These are phyloP conservation scores for Wallacemonas sp. DNA, from an alignment of 208 protist genomes.

Conservation along the genomic window DNA sequence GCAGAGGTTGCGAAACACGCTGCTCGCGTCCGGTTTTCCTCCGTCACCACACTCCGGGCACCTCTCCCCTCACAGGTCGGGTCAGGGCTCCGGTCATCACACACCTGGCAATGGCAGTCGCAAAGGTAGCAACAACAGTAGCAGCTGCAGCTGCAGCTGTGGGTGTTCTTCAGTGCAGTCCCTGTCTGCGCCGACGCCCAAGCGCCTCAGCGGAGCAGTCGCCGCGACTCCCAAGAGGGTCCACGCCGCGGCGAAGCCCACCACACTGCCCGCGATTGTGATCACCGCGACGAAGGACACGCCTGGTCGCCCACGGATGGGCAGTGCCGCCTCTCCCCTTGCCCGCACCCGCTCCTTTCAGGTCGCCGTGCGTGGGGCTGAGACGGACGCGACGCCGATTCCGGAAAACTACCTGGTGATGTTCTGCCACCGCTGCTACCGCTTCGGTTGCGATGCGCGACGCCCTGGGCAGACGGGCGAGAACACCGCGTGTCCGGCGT, in stretches of 20 bases:
- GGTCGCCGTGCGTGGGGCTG: not conserved
- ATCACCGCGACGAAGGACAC: not conserved
- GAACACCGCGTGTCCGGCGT: not conserved
- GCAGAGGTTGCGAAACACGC: not conserved
- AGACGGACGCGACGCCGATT: not conserved
- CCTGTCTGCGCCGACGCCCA: no score
- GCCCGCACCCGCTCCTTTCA: not conserved
- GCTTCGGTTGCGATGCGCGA: not conserved
- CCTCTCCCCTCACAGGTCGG: not conserved
- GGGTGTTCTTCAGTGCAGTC: no score
- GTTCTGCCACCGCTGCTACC: not conserved
- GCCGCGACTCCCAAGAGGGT: no score
- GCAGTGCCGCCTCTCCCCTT: no score
- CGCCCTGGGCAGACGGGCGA: not conserved
- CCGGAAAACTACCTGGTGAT: not conserved
- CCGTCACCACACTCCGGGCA: not conserved
- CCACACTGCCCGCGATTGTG: no score
- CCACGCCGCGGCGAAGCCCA: no score
- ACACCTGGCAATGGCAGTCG: no score
- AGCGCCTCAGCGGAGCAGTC: no score
- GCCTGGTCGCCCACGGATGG: not conserved
- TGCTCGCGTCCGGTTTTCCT: not conserved
- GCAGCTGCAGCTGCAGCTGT: no score
- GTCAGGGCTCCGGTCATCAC: no score
- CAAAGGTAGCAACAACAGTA: no score